Conservation (phyloP, 306 rosid genomes). For the Psophocarpus tetragonolobus region DNA sequence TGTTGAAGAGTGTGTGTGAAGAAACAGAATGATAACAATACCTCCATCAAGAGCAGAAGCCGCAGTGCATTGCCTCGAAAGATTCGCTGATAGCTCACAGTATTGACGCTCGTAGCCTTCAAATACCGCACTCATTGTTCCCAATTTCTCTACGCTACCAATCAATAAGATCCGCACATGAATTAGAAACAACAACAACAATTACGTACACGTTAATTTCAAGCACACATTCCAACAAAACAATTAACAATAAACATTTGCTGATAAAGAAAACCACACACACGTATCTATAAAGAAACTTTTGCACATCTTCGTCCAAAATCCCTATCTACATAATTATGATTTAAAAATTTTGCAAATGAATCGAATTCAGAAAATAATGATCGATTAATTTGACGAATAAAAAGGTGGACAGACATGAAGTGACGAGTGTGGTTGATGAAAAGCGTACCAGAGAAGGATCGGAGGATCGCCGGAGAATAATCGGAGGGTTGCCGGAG, state of each 20-base stretch:
- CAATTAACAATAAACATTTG: too few relatives aligned
- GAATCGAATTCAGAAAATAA: constrained; percentile 22
- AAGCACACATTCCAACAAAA: too few relatives aligned
- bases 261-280: too few relatives aligned
- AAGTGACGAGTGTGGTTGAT: background rate
- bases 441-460: constrained; percentile 3
- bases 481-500: constrained; percentile 15
- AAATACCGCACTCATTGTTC: constrained; percentile 44
- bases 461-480: too few relatives aligned
- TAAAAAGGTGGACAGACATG: background rate
- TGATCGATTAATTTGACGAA: background rate
- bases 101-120: constrained; percentile 57
- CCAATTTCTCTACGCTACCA: constrained; percentile 28
- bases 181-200: background rate
- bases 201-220: constrained; percentile 2
- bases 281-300: background rate
- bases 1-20: background rate
- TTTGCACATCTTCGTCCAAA: background rate
- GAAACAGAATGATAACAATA: constrained; percentile 7
- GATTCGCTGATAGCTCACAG: constrained; percentile 57
- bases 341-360: background rate
- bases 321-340: background rate
- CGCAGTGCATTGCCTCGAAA: constrained; percentile 50
- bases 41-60: constrained; percentile 55
- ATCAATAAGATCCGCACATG: constrained; percentile 12